These are phyloP conservation scores for Rubus parviflorus DNA, from an alignment of 306 rosid species.

Conservation along the genomic window DNA sequence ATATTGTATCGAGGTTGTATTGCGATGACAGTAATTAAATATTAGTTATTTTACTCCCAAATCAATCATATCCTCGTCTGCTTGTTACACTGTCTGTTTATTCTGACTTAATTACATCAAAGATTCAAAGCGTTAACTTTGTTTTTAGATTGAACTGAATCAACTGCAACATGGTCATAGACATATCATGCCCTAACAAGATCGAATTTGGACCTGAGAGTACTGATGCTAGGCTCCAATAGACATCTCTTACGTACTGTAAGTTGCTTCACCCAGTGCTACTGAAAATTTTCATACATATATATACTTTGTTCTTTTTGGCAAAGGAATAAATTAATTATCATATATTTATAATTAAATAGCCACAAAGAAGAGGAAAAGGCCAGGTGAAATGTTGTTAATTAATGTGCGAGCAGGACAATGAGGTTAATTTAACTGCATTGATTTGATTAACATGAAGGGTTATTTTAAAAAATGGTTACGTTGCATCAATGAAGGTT, in stretches of 20 bases:
- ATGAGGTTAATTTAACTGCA: neutral
- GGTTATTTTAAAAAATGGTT: too few species aligned
- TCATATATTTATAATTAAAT: too few species aligned
- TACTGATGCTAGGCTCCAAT: conserved; percentile 37
- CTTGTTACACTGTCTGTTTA: neutral
- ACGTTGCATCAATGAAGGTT: too few species aligned
- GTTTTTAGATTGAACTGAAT: conserved; percentile 35
- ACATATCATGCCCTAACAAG: conserved; percentile 40
- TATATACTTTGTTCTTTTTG: too few species aligned
- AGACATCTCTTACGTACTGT: conserved; percentile 30
- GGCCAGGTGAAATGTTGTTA: too few species aligned
- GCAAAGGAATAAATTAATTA: too few species aligned
- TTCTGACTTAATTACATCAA: neutral
- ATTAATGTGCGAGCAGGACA: neutral
- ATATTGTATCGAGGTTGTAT: too few species aligned
- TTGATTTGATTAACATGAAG: neutral
- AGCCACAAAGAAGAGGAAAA: too few species aligned
- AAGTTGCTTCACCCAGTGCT: conserved; percentile 10
- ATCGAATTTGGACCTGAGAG: conserved; percentile 55
- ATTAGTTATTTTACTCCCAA: too few species aligned
- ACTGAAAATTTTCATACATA: too few species aligned
- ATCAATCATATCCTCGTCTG: neutral
- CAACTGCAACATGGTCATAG: conserved; percentile 39
- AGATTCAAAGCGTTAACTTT: neutral
- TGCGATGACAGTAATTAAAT: too few species aligned